These are phyloP conservation scores for Apostasia shenzhenica DNA, from an alignment of 106 monocot species.

Conservation along the genomic window DNA sequence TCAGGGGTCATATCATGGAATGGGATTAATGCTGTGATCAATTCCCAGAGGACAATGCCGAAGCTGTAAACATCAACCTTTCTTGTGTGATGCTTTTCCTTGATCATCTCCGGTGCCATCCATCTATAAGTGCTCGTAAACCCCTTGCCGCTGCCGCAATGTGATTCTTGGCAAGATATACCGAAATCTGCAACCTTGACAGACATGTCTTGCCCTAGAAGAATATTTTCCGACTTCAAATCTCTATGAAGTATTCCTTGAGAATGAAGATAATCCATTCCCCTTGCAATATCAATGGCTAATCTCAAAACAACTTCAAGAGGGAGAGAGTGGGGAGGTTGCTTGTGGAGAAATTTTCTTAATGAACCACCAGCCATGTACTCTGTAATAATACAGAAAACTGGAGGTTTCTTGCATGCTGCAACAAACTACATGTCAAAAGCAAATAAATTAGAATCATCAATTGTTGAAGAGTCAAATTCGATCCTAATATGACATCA, in stretches of 20 bases:
- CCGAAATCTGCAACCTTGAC: conserved; percentile 98
- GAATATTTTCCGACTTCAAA: conserved; percentile 88
- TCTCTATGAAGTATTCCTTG: conserved; percentile 89
- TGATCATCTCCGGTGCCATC: conserved; percentile 99
- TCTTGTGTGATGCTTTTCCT: conserved; percentile 75
- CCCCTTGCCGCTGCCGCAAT: conserved; percentile 58
- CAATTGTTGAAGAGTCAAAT: too few relatives aligned
- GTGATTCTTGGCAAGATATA: conserved; percentile 80
- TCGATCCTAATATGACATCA: too few relatives aligned
- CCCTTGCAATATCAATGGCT: conserved; percentile 73
- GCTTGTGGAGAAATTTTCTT: conserved; percentile 84
- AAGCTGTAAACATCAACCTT: conserved; percentile 99
- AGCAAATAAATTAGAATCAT: neutral
- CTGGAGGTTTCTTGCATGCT: conserved; percentile 88
- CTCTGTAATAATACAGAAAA: conserved; percentile 95
- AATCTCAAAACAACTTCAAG: conserved; percentile 52
- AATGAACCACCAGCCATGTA: conserved; percentile 86
- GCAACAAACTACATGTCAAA: conserved; percentile 70
- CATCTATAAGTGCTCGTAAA: conserved; percentile 86
- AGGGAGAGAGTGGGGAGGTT: conserved; percentile 66
- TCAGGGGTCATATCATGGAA: conserved; percentile 89
- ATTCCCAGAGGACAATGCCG: conserved; percentile 84
- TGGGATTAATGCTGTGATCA: conserved; percentile 71
- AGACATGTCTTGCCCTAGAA: conserved; percentile 73
- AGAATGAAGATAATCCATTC: conserved; percentile 88